Evolutionary conservation across 208 protist species (phyloP), one percentile per base, ranked within the genome.

Genomic region (Herpetomonas tarakana): DNA sequence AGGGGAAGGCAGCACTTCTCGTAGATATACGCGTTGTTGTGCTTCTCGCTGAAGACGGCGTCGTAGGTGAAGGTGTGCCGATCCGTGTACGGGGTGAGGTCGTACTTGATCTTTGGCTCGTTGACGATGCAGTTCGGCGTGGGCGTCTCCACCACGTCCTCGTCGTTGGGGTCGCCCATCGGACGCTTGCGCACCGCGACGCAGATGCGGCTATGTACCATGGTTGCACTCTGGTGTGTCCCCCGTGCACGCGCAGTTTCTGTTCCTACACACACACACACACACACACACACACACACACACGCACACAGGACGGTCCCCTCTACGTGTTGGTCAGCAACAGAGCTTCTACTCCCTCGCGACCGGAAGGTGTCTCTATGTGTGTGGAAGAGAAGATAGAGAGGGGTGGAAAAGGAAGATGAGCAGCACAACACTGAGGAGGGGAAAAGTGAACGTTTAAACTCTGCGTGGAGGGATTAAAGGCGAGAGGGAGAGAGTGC

Each of bases 41-140:
- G 61, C 54, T 72, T 77, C 41, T 98, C 93, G 50, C 84, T 67
- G 55, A 99, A 97, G 12, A 99, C 97, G 46, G 94, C 73, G 71
- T 99, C 98, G 67, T 97, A 99, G 12, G 77, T 81, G 67, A 99
- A 99, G 51, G 85, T 89, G 76, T 99, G 97, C 27, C 91, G 73
- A 56, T 99, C 97, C 22, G 94, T 98, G 76, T 98, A 98, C 52
- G 94, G 97, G 0, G 88, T 94, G 31, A 98, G 66, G 73, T 99
- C 97, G 53, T 99, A 94, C 73, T 97, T 97, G 25, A 96, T 78
- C 62, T 97, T 97, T 6, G 91, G 93, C 69, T 97, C 93, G 62
- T 94, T 89, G 18, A 97, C 88, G 26, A 93, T 76, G 41, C 90
- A 69, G 41, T 78, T 50, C 26, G 87, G 81, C 3, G 84, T 80